A percentile compares a stretch with the other conserved stretches of the same genome.
phyloP scores from a whole-genome alignment of 169 alveolate genomes.

The Cryptosporidium baileyi region DNA sequence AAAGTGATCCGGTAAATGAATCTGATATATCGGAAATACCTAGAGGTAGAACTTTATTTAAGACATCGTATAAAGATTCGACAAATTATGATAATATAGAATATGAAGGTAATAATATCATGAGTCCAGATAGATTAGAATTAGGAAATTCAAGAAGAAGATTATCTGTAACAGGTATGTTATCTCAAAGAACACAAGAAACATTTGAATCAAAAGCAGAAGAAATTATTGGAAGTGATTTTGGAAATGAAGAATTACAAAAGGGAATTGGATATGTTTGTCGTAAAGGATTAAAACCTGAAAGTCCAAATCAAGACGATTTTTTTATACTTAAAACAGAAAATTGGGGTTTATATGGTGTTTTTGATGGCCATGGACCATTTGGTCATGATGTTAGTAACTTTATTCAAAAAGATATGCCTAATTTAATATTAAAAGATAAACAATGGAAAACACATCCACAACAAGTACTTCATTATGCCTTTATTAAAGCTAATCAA shows the following conservation, averaged over 20 bases:
- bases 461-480: conserved; percentile 74
- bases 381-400: conserved; percentile 86
- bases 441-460: conserved; percentile 72
- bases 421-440: conserved; percentile 69
- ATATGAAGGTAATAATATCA: not conserved
- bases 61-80: conserved; percentile 8
- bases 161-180: conserved; percentile 48
- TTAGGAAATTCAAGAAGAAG: conserved; percentile 54
- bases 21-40: conserved; percentile 14
- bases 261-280: conserved; percentile 82
- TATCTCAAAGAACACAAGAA: conserved; percentile 52
- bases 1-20: conserved; percentile 64
- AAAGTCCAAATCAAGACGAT: conserved; percentile 89
- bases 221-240: conserved; percentile 51
- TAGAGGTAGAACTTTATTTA: conserved; percentile 65
- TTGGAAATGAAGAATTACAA: conserved; percentile 42
- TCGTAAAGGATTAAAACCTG: conserved; percentile 87
- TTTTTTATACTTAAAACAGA: conserved; percentile 77
- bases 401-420: conserved; percentile 80
- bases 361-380: conserved; percentile 91
- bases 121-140: not conserved
- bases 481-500: conserved; percentile 75
- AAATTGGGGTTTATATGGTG: conserved; percentile 81
- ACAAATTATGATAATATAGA: not conserved
- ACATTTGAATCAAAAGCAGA: conserved; percentile 66